A percentile compares a stretch with the other conserved stretches of the same genome.
Evolutionary conservation across 345 rosid genomes (phyloP).

Genomic region (Murraya koenigii): DNA sequence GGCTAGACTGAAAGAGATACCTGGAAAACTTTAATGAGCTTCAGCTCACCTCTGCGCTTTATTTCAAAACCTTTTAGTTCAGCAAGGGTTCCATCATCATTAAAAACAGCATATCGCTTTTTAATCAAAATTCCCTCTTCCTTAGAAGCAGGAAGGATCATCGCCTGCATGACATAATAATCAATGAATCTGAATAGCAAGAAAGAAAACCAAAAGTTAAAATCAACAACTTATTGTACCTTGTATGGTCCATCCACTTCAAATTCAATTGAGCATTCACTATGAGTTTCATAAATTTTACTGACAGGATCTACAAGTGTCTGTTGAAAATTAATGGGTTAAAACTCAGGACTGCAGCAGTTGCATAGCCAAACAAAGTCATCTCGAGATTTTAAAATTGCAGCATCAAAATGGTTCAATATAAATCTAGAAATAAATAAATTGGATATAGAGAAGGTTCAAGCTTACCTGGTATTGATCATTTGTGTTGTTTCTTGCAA

Average conservation of each 20-base stretch:
- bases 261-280: conserved; percentile 98
- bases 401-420: conserved; percentile 5
- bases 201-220: conserved; percentile 15
- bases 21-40: conserved; percentile 98
- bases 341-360: conserved; percentile 9
- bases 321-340: conserved; percentile 40
- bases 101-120: conserved; percentile 98
- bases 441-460: not conserved
- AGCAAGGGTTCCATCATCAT: conserved; percentile 96
- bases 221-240: conserved; percentile 39
- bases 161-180: conserved; percentile 56
- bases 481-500: conserved; percentile 87
- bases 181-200: conserved; percentile 17
- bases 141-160: conserved; percentile 99
- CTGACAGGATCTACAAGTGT: conserved; percentile 73
- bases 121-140: conserved; percentile 94
- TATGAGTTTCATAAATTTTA: conserved; percentile 72
- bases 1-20: conserved; percentile 33
- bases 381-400: conserved; percentile 17
- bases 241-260: conserved; percentile 99
- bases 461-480: conserved; percentile 86
- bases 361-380: conserved; percentile 15
- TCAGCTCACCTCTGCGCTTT: conserved; percentile 98
- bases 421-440: conserved; percentile 4
- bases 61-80: conserved; percentile 99